Evolutionary conservation across 345 rosid genomes (phyloP), one percentile per base, ranked within the genome.

Genomic region (Rhodamnia rubescens): DNA sequence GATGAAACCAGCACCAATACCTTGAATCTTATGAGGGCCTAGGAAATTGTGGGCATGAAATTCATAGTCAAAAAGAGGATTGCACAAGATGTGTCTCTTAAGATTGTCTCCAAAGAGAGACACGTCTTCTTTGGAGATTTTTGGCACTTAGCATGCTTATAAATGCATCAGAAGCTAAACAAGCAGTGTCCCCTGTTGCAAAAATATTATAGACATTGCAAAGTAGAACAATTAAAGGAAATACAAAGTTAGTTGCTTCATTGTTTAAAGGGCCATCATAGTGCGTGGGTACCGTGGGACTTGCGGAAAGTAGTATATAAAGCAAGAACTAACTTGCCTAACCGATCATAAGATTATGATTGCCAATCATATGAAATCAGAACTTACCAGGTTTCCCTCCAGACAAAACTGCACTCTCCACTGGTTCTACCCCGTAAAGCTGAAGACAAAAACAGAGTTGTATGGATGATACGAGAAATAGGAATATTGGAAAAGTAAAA

Each of bases 1-100:
- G 61, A 94, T 87, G 86, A 93, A 86, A 53, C 95, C 97, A 86
- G 95, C 96, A 56, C 96, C 97, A 59, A 94, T 88, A 87, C 96
- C 97, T 87, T 94, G 91, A 55, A 94, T 94, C 88, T 90, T 86
- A 84, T 93, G 96, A 14, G 91, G 88, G 16, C 95, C 97, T 94
- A 82, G 49, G 36, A 85, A 78, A 64, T 49, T 59, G 16, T 24
- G 84, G 83, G 75, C 80, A 58, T 52, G 74, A 24, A 85, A 24
- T 42, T 49, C 20, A 36, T 14, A 21, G 36, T 82, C 84, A 78
- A 55, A 49, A 49, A 57, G 13, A 32, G 78, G 78, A 69, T 69
- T 32, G 24, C 47, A 36, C 47, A 69, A 18, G 78, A 36, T 18
- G 51, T 49, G 51, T 49, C 51, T 49, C 51, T 49, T 49, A 69